phyloP scores from a whole-genome alignment of 371 early-diverging fungal species.

The Rhizopus stolonifer region DNA sequence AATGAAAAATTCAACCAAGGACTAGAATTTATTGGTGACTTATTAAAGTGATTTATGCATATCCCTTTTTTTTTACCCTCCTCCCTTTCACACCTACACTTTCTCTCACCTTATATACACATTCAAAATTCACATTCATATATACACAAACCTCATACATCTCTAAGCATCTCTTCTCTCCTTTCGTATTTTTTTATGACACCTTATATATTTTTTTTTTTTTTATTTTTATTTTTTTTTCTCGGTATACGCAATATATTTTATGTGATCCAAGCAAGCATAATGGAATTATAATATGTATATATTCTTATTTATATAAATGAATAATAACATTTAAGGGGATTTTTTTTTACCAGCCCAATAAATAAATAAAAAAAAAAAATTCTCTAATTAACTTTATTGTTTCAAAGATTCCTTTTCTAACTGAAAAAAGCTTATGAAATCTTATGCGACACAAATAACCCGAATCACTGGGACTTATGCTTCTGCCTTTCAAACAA shows the following conservation, averaged over 20 bases:
- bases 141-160: background rate
- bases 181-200: background rate
- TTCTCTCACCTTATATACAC: background rate
- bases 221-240: background rate
- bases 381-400: no score
- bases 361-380: no score
- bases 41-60: constrained; percentile 2
- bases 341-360: no score
- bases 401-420: no score
- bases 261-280: no score
- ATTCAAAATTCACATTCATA: background rate
- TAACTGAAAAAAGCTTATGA: no score
- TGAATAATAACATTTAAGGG: no score
- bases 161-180: no score
- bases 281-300: constrained; percentile 7
- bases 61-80: background rate
- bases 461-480: no score
- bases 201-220: background rate
- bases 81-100: background rate
- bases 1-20: constrained; percentile 3
- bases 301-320: constrained; percentile 1
- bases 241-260: no score
- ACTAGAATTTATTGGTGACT: background rate
- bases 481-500: no score
- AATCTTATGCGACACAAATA: no score